Evolutionary conservation across 495 filamentous ascomycete genomes (phyloP).

Genomic region (Penicillium coffeae): DNA sequence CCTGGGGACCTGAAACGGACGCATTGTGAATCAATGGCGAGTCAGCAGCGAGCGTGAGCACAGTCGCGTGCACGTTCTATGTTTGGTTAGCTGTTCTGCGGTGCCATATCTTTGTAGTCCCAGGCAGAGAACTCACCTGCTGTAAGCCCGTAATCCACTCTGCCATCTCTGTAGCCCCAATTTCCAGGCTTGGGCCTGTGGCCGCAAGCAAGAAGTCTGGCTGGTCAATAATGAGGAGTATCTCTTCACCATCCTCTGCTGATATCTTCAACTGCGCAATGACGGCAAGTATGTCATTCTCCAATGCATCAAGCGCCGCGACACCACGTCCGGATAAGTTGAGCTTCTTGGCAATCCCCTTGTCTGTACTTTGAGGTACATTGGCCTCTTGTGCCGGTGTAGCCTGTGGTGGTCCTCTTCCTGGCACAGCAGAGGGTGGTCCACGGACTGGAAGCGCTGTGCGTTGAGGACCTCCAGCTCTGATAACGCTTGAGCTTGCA

Average conservation of each 20-base stretch:
- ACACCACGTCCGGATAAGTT: conserved; percentile 33
- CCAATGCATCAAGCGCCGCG: conserved; percentile 32
- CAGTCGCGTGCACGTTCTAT: conserved; percentile 51
- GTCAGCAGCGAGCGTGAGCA: conserved; percentile 68
- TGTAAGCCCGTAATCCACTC: conserved; percentile 45
- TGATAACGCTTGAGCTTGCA: conserved; percentile 9
- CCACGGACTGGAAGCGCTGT: conserved; percentile 33
- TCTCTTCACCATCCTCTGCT: conserved; percentile 21
- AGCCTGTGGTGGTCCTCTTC: conserved; percentile 19
- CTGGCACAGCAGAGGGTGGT: conserved; percentile 25
- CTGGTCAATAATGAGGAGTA: conserved; percentile 48
- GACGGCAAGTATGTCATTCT: conserved; percentile 37
- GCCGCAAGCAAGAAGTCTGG: conserved; percentile 51
- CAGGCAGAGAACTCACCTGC: conserved; percentile 30
- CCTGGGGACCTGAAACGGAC: conserved; percentile 25
- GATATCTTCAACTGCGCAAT: conserved; percentile 26
- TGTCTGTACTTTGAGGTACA: conserved; percentile 11
- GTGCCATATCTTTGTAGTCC: background rate
- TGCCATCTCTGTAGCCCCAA: conserved; percentile 44
- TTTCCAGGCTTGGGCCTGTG: conserved; percentile 31
- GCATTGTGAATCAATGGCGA: conserved; percentile 59
- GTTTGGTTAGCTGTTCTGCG: conserved; percentile 7
- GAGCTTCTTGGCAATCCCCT: conserved; percentile 32
- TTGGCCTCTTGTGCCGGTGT: conserved; percentile 3
- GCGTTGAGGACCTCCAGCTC: conserved; percentile 16